Evolutionary conservation across 1,139 yeast genomes (phyloP), one percentile per base, ranked within the genome.

Genomic region (Candida buenavistaensis): DNA sequence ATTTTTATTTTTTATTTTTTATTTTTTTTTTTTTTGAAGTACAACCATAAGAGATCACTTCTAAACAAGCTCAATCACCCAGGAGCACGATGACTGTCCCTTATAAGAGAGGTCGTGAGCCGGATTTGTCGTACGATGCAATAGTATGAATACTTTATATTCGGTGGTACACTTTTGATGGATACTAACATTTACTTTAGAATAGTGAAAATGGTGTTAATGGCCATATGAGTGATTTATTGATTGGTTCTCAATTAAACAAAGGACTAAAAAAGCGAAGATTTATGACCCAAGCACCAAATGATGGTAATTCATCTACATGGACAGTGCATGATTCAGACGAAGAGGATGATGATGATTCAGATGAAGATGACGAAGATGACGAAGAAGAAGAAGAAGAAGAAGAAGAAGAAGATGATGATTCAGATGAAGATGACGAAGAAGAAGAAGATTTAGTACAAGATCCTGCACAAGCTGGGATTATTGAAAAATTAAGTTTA

Each of bases 401-500:
- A n/a, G n/a, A n/a, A n/a, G n/a, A n/a, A n/a, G n/a, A n/a, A n/a
- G n/a, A n/a, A n/a, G n/a, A n/a, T n/a, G n/a, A n/a, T n/a, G n/a
- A n/a, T n/a, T n/a, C n/a, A n/a, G n/a, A n/a, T 3, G 40, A 37
- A 1, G 13, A 22, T 1, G 37, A 23, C 10, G 14, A 28, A 14
- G 36, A 36, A 3, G 45, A 39, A 3, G 28, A 20, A 6, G 41
- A 37, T 9, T 20, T 26, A n/a, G n/a, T n/a, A n/a, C n/a, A n/a
- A n/a, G 23, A 32, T 10, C 73, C 74, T 2, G 72, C 75, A 0
- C 52, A 55, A 16, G 76, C 82, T 0, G 84, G 84, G 5, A 66
- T 74, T 15, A 80, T 85, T 25, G 75, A 76, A 45, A 68, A 64
- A 37, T 68, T 86, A 3, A 68, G 69, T 11, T 59, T 86, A 14